Percentiles rank a stretch among this genome's conserved stretches.
Conservation (phyloP, 371 early-diverging fungal species). For the Agmasoma carcini region DNA sequence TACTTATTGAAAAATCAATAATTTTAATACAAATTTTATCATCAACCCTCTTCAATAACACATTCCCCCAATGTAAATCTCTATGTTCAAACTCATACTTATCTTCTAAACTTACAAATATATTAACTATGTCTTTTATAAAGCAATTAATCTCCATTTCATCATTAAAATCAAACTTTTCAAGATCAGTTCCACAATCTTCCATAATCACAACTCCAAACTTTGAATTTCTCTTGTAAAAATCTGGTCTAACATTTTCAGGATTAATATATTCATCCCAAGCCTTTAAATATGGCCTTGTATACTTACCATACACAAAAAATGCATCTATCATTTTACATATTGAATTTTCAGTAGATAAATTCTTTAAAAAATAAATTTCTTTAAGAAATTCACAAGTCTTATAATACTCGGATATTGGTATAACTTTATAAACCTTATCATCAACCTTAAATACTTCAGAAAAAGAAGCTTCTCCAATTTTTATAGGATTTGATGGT, state of each 20-base stretch:
- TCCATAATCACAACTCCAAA: conserved; percentile 60
- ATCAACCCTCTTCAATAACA: conserved; percentile 55
- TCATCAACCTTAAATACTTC: conserved; percentile 38
- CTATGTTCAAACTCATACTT: conserved; percentile 62
- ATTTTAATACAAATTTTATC: conserved; percentile 15
- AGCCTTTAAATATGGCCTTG: conserved; percentile 36
- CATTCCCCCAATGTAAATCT: conserved; percentile 72
- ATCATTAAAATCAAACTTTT: conserved; percentile 52
- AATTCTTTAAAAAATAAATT: conserved; percentile 12
- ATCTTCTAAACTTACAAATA: conserved; percentile 58
- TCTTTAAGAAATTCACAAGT: conserved; percentile 32
- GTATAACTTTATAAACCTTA: conserved; percentile 45
- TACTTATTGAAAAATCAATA: conserved; percentile 43
- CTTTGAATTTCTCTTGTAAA: conserved; percentile 8
- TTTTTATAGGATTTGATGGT: conserved; percentile 31
- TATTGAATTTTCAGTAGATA: conserved; percentile 22
- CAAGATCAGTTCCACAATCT: conserved; percentile 60
- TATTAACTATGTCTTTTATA: conserved; percentile 56
- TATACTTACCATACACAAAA: conserved; percentile 30
- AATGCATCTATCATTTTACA: conserved; percentile 18
- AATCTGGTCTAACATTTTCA: conserved; percentile 58
- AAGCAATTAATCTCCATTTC: conserved; percentile 55
- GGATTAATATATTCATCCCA: conserved; percentile 60
- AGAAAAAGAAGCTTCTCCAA: conserved; percentile 48
- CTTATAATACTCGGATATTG: conserved; percentile 9